Percentiles rank a stretch among this genome's conserved stretches.
Conservation (phyloP, 2,329 filamentous ascomycete genomes). For the Xylaria sp. region DNA sequence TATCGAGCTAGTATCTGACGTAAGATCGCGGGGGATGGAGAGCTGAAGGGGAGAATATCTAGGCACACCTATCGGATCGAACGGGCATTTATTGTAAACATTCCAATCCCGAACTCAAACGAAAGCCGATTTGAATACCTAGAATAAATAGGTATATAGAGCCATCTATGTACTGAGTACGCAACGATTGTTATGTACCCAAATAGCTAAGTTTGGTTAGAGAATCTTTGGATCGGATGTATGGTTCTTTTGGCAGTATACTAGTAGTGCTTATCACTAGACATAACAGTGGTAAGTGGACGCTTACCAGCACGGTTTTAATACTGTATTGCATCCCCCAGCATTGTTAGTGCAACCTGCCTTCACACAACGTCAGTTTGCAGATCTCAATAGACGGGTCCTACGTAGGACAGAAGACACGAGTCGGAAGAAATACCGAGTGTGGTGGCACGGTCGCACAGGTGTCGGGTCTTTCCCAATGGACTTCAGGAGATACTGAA, state of each 20-base stretch:
- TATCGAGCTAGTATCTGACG: constrained; percentile 7
- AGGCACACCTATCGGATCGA: background rate
- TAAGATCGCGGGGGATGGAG: constrained; percentile 4
- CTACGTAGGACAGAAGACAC: background rate
- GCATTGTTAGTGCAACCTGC: background rate
- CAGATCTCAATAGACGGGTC: constrained; percentile 3
- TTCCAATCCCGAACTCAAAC: background rate
- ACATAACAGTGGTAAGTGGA: background rate
- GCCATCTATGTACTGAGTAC: background rate
- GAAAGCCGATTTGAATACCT: background rate
- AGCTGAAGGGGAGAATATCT: background rate
- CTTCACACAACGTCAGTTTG: background rate
- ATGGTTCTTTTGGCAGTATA: background rate
- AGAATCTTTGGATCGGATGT: background rate
- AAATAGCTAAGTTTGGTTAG: background rate
- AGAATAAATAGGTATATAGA: background rate
- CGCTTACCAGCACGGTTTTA: background rate
- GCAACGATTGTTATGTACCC: background rate
- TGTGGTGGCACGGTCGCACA: background rate
- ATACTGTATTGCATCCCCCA: background rate
- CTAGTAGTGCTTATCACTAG: background rate
- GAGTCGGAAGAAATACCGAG: background rate
- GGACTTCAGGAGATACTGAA: too few relatives aligned
- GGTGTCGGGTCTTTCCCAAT: background rate
- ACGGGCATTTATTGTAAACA: background rate